Conservation (phyloP, 2,329 filamentous ascomycete species). For the Clarireedia homoeocarpa region DNA sequence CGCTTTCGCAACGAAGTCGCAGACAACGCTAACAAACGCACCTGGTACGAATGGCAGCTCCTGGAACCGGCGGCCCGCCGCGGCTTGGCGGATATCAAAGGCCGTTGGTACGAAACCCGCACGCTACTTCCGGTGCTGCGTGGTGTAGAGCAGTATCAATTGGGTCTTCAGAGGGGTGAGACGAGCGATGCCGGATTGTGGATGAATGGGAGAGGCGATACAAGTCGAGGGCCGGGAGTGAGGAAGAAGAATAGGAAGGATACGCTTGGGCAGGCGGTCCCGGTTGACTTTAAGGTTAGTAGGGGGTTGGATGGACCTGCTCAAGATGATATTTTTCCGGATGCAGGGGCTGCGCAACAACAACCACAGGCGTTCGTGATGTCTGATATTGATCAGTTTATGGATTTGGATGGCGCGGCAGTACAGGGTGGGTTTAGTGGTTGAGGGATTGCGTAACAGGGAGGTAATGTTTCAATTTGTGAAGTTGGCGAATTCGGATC, state of each 20-base stretch:
- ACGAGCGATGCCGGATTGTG: slow-evolving; percentile 35
- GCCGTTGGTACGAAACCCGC: slow-evolving; percentile 52
- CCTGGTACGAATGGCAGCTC: slow-evolving; percentile 28
- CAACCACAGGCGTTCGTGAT: not conserved
- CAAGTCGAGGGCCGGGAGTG: slow-evolving; percentile 21
- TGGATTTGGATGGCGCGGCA: slow-evolving; percentile 10
- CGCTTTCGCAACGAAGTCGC: slow-evolving; percentile 41
- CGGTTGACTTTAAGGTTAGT: slow-evolving; percentile 27
- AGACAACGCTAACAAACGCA: slow-evolving; percentile 25
- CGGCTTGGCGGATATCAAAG: slow-evolving; percentile 42
- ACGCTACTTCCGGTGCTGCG: slow-evolving; percentile 37
- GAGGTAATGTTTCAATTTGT: too few species aligned
- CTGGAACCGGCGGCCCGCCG: slow-evolving; percentile 26
- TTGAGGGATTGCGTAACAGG: too few species aligned
- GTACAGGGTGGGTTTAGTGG: not conserved
- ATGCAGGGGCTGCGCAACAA: slow-evolving; percentile 8
- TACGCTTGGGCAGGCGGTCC: slow-evolving; percentile 30
- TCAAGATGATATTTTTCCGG: slow-evolving; percentile 25
- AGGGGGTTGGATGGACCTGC: slow-evolving; percentile 28
- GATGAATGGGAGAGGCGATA: slow-evolving; percentile 40
- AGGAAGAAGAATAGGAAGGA: slow-evolving; percentile 28
- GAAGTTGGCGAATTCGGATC: too few species aligned
- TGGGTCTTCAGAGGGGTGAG: slow-evolving; percentile 28
- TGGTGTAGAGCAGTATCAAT: slow-evolving; percentile 28
- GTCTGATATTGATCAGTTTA: slow-evolving; percentile 14